Percentiles rank a stretch among this genome's conserved stretches.
These are phyloP conservation scores for Phylloboletellus chloephorus DNA, from an alignment of 1,284 basidiomycete genomes.

Conservation along the genomic window DNA sequence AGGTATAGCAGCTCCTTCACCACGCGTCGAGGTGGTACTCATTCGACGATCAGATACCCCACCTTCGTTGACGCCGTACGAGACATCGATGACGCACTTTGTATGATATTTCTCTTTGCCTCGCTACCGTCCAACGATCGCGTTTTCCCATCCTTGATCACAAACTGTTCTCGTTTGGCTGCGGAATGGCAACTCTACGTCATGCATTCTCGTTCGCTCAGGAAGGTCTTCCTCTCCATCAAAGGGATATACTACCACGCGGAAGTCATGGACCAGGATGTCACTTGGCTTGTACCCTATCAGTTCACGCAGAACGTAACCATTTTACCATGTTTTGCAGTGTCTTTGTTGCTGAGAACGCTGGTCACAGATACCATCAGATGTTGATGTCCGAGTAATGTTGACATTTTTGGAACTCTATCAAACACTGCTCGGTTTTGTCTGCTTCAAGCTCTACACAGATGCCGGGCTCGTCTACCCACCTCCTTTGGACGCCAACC, in stretches of 20 bases:
- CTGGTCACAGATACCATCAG: slow-evolving; percentile 73
- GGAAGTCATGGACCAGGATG: slow-evolving; percentile 86
- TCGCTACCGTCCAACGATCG: slow-evolving; percentile 80
- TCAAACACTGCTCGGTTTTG: slow-evolving; percentile 93
- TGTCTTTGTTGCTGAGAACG: slow-evolving; percentile 8
- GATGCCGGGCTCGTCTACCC: slow-evolving; percentile 93
- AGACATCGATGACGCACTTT: slow-evolving; percentile 96
- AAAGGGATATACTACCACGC: slow-evolving; percentile 99
- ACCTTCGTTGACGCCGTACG: slow-evolving; percentile 94
- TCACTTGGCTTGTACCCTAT: slow-evolving; percentile 98
- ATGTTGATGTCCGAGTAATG: slow-evolving; percentile 98
- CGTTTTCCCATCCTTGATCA: slow-evolving; percentile 79
- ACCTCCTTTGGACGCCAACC: slow-evolving; percentile 79
- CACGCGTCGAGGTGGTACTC: neutral
- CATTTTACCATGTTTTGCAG: slow-evolving; percentile 8
- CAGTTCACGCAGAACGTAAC: slow-evolving; percentile 93
- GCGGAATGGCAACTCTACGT: slow-evolving; percentile 95
- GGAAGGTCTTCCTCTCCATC: slow-evolving; percentile 95
- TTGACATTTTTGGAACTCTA: slow-evolving; percentile 98
- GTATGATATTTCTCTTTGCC: slow-evolving; percentile 91
- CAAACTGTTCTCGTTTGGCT: slow-evolving; percentile 86
- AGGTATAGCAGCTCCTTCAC: slow-evolving; percentile 45
- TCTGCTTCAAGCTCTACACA: slow-evolving; percentile 97
- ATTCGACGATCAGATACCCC: slow-evolving; percentile 67
- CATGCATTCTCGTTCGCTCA: slow-evolving; percentile 82